Evolutionary conservation across 164 flowering plant species (phyloP), one percentile per base, ranked within the genome.

Genomic region (Berberis thunbergii): DNA sequence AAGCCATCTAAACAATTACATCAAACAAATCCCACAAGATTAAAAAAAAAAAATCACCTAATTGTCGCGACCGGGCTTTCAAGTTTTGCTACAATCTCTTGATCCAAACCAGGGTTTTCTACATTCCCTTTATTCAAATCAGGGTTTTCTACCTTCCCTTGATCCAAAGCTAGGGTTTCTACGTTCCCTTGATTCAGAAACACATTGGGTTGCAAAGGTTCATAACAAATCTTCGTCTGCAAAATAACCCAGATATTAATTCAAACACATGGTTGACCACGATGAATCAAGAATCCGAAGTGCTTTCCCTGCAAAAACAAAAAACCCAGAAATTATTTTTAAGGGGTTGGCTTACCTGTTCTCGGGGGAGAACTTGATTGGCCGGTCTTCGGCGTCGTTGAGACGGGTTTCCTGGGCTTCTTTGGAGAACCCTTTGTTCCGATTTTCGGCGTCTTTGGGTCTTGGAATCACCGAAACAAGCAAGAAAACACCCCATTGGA

Each of bases 401-500:
- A 26, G 26, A 26, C 26, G 26, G 26, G 57, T 26, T 72, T 75
- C 65, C 26, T 26, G 26, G 26, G 26, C 26, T 78, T 73, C 38
- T 79, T 66, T 41, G 73, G 26, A 26, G 26, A 26, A 26, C 26
- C 26, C 26, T 26, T 26, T 26, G 26, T 26, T 26, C 26, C 26
- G 26, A 26, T 26, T 26, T 26, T 26, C 26, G 26, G 26, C 26
- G 26, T 26, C 26, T 26, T 26, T 26, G 26, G 26, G 26, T 26
- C 26, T 26, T 26, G 26, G 26, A 26, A 26, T 26, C 55, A 7
- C 89, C 96, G 54, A 86, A 83, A 66, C 96, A 88, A 11, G 78
- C 84, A 60, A 86, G 84, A 71, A 86, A 88, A 57, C 91, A 88
- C 66, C 88, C 96, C 96, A 88, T 88, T 57, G 40, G 54, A 46